These are phyloP conservation scores for Mediolabrus comicus DNA, from an alignment of 108 stramenopile genomes.

Conservation along the genomic window DNA sequence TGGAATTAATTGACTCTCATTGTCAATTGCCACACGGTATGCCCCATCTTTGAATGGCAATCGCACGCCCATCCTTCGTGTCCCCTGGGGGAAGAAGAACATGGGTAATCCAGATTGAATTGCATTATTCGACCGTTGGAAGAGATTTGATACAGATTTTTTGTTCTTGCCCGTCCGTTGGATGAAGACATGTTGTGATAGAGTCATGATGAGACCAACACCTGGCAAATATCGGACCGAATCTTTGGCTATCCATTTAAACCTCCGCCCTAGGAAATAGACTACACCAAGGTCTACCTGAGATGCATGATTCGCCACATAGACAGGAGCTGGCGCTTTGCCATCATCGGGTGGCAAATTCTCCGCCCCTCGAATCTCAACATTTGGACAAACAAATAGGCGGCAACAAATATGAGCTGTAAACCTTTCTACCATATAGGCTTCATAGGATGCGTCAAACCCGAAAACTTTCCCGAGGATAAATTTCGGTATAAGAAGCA, in stretches of 20 bases:
- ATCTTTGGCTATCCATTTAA: slow-evolving; percentile 82
- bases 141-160: slow-evolving; percentile 59
- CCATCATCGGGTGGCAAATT: slow-evolving; percentile 51
- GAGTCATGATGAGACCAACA: slow-evolving; percentile 73
- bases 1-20: slow-evolving; percentile 56
- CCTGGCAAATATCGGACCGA: slow-evolving; percentile 70
- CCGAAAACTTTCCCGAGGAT: slow-evolving; percentile 30
- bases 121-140: slow-evolving; percentile 63
- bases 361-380: slow-evolving; percentile 58
- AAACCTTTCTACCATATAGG: slow-evolving; percentile 41
- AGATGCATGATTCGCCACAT: slow-evolving; percentile 79
- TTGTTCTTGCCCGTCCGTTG: slow-evolving; percentile 59
- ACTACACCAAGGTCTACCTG: slow-evolving; percentile 75
- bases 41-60: slow-evolving; percentile 87
- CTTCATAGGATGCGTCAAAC: slow-evolving; percentile 29
- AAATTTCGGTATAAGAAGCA: slow-evolving; percentile 50
- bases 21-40: slow-evolving; percentile 67
- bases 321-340: slow-evolving; percentile 64
- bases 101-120: slow-evolving; percentile 73
- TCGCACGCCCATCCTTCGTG: slow-evolving; percentile 70
- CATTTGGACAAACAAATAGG: slow-evolving; percentile 45
- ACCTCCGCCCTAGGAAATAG: slow-evolving; percentile 43
- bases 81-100: slow-evolving; percentile 88
- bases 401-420: slow-evolving; percentile 8
- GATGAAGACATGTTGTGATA: slow-evolving; percentile 72